These are phyloP conservation scores for Pseudocercospora macadamiae DNA, from an alignment of 2,329 filamentous ascomycete species.

Conservation along the genomic window DNA sequence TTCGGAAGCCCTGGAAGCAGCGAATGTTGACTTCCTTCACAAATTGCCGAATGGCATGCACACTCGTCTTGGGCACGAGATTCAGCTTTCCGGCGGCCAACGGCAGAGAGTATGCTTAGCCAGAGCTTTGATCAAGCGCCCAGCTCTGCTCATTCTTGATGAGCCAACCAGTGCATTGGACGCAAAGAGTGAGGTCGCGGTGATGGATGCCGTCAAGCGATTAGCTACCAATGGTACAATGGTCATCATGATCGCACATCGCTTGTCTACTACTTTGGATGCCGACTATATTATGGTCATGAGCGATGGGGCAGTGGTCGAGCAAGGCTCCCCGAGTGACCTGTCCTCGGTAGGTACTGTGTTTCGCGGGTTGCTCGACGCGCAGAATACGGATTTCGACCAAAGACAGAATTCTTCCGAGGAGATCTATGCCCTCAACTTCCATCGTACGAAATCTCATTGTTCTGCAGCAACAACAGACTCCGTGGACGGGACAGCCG, in stretches of 20 bases:
- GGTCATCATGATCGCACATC: slow-evolving; percentile 72
- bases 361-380: slow-evolving; percentile 34
- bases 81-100: slow-evolving; percentile 51
- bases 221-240: slow-evolving; percentile 58
- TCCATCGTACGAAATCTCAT: slow-evolving; percentile 12
- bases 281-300: slow-evolving; percentile 80
- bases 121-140: slow-evolving; percentile 49
- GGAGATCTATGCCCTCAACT: slow-evolving; percentile 6
- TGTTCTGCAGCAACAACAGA: neutral
- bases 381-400: slow-evolving; percentile 29
- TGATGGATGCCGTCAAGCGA: slow-evolving; percentile 48
- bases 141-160: slow-evolving; percentile 51
- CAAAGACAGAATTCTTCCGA: neutral
- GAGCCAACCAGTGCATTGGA: slow-evolving; percentile 53
- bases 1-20: slow-evolving; percentile 42
- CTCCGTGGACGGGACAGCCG: neutral
- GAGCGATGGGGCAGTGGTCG: slow-evolving; percentile 65
- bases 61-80: slow-evolving; percentile 48
- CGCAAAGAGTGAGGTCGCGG: slow-evolving; percentile 46
- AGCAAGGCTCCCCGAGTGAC: slow-evolving; percentile 64
- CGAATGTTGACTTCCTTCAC: slow-evolving; percentile 49
- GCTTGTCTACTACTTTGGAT: slow-evolving; percentile 75
- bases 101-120: slow-evolving; percentile 52
- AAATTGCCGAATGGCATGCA: slow-evolving; percentile 49
- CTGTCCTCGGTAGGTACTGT: slow-evolving; percentile 46